Percentiles rank a stretch among this genome's conserved stretches.
phyloP scores from a whole-genome alignment of 2,329 filamentous ascomycete species.

The Aspergillus sp. region DNA sequence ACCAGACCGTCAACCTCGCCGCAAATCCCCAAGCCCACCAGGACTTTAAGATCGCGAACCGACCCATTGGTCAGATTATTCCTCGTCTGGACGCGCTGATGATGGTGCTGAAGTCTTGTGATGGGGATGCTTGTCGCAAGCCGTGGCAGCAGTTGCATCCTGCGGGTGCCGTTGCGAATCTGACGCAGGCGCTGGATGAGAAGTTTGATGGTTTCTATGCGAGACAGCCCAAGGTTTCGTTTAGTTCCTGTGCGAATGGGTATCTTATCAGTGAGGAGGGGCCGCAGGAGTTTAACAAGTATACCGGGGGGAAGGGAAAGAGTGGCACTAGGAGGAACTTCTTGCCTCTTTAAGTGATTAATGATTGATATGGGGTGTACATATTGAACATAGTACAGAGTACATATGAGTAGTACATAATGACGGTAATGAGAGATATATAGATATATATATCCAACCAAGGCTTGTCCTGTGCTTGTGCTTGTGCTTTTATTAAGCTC shows the following conservation, averaged over 20 bases:
- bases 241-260: constrained; percentile 49
- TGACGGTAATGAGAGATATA: too few relatives aligned
- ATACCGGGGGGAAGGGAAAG: constrained; percentile 7
- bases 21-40: constrained; percentile 12
- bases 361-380: too few relatives aligned
- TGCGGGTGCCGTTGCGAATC: constrained; percentile 43
- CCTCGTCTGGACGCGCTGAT: constrained; percentile 53
- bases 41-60: constrained; percentile 12
- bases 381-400: too few relatives aligned
- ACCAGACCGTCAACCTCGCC: constrained; percentile 45
- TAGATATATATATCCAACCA: too few relatives aligned
- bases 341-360: too few relatives aligned
- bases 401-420: too few relatives aligned
- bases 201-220: constrained; percentile 50
- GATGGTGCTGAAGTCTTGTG: constrained; percentile 56
- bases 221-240: constrained; percentile 46
- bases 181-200: constrained; percentile 46
- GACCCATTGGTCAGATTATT: constrained; percentile 33
- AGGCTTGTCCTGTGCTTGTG: too few relatives aligned
- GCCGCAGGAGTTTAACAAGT: constrained; percentile 33
- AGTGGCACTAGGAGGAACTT: constrained; percentile 5
- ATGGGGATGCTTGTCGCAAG: constrained; percentile 45
- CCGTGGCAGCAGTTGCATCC: constrained; percentile 56
- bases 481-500: too few relatives aligned
- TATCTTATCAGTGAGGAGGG: constrained; percentile 54